phyloP scores from a whole-genome alignment of 73 alveolate species.

The Blepharisma stoltei region DNA sequence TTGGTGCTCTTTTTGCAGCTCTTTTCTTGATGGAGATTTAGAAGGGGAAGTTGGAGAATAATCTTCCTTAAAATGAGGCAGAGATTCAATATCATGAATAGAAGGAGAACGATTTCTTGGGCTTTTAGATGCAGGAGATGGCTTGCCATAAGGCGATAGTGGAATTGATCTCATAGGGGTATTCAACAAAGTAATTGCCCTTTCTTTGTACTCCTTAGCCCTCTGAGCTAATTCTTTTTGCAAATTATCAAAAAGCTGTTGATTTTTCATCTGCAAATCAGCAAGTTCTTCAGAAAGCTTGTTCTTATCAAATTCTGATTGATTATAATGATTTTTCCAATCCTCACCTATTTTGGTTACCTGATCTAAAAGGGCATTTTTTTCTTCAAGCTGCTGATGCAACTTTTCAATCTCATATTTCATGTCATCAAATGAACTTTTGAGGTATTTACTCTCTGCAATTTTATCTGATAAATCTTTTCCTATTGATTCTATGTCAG shows the following conservation, averaged over 20 bases:
- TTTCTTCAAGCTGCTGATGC: background rate
- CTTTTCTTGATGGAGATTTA: too few relatives aligned
- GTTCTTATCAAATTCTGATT: background rate
- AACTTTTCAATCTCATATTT: background rate
- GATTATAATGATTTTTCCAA: background rate
- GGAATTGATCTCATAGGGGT: background rate
- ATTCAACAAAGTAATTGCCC: background rate
- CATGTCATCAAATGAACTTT: background rate
- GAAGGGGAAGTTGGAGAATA: too few relatives aligned
- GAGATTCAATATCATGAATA: too few relatives aligned
- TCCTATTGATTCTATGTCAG: too few relatives aligned
- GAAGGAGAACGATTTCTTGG: background rate
- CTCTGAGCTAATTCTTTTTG: conserved; percentile 4
- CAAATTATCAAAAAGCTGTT: background rate
- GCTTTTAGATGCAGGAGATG: background rate
- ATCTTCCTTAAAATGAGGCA: too few relatives aligned
- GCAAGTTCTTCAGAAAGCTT: background rate
- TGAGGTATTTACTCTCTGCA: too few relatives aligned
- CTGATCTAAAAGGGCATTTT: background rate
- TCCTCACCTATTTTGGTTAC: background rate
- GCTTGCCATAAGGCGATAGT: background rate
- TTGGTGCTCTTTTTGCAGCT: too few relatives aligned
- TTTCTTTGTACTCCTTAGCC: conserved; percentile 15
- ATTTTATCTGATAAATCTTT: too few relatives aligned
- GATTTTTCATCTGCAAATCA: background rate